phyloP scores from a whole-genome alignment of 169 alveolate genomes.

The Perkinsus chesapeaki region DNA sequence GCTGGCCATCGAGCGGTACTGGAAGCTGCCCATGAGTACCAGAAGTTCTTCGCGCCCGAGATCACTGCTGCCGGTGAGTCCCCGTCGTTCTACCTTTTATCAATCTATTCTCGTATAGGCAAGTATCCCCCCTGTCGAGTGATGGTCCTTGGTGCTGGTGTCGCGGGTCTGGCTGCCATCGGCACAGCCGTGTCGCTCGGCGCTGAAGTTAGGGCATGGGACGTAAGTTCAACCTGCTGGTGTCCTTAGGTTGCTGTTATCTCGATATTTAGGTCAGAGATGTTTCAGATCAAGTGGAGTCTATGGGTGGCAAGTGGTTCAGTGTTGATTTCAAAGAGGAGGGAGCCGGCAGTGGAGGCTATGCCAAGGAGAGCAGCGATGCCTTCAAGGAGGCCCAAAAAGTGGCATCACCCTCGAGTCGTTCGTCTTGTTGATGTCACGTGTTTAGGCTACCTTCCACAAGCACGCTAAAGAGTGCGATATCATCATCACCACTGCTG shows the following conservation, averaged over 20 bases:
- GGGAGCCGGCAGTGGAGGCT: conserved; percentile 62
- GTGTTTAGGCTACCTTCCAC: conserved; percentile 41
- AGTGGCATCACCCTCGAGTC: background rate
- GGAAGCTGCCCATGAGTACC: conserved; percentile 78
- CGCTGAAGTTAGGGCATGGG: conserved; percentile 75
- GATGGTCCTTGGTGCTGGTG: conserved; percentile 90
- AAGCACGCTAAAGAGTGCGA: conserved; percentile 70
- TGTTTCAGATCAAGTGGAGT: conserved; percentile 57
- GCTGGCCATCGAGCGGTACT: conserved; percentile 77
- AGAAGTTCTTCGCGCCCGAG: conserved; percentile 71
- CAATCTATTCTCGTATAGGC: background rate
- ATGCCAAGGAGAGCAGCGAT: conserved; percentile 56
- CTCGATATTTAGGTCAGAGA: no score
- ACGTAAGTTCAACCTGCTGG: conserved; percentile 53
- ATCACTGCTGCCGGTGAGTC: conserved; percentile 82
- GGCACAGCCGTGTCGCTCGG: conserved; percentile 83
- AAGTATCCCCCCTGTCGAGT: conserved; percentile 81
- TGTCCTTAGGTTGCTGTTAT: no score
- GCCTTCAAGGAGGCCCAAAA: background rate
- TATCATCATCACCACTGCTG: conserved; percentile 81
- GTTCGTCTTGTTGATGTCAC: background rate
- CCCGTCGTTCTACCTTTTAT: background rate
- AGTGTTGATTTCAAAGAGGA: conserved; percentile 53
- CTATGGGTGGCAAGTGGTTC: conserved; percentile 60
- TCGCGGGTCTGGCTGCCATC: conserved; percentile 90